These are phyloP conservation scores for Colletotrichum musae DNA, from an alignment of 2,329 filamentous ascomycete genomes.

Conservation along the genomic window DNA sequence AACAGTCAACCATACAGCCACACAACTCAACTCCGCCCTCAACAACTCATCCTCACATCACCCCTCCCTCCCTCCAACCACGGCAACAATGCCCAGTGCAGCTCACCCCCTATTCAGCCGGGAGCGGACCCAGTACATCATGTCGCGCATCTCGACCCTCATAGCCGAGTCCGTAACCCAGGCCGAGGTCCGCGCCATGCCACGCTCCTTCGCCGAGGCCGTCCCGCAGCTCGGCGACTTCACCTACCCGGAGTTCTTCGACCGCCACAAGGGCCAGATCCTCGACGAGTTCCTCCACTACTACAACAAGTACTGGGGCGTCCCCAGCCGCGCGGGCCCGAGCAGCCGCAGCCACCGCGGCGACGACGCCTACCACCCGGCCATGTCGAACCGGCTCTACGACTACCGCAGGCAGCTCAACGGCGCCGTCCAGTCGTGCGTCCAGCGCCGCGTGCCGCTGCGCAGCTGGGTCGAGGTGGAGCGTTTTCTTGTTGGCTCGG, in stretches of 20 bases:
- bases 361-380: no score
- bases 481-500: not conserved
- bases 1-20: no score
- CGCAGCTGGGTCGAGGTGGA: not conserved
- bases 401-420: not conserved
- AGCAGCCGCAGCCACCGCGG: no score
- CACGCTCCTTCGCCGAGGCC: not conserved
- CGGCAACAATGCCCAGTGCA: not conserved
- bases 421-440: not conserved
- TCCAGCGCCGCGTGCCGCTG: not conserved
- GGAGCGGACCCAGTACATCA: not conserved
- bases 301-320: slow-evolving; percentile 10
- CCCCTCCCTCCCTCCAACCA: not conserved
- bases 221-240: slow-evolving; percentile 13
- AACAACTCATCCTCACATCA: not conserved
- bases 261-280: not conserved
- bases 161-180: slow-evolving; percentile 2
- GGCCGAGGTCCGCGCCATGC: slow-evolving; percentile 12
- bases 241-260: slow-evolving; percentile 4
- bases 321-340: no score
- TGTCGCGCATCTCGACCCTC: not conserved
- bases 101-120: not conserved
- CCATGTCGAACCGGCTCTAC: not conserved
- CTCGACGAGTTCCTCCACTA: slow-evolving; percentile 5
- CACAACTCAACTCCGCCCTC: no score